Evolutionary conservation across 768 basidiomycete genomes (phyloP), one percentile per base, ranked within the genome.

Genomic region (Psilocybe cubensis): DNA sequence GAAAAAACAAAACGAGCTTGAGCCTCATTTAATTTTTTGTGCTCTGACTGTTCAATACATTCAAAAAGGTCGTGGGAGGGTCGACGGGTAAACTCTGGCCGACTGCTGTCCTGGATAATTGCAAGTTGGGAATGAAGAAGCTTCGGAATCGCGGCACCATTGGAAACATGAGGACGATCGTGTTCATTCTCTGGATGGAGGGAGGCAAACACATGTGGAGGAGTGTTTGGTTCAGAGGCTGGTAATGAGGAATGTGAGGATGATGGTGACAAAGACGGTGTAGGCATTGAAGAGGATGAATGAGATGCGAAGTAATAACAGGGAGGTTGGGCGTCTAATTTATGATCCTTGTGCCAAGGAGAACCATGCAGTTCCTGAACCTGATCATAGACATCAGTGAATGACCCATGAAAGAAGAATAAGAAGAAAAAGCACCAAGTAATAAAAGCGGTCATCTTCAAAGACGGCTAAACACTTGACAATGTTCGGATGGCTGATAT

Each of bases 21-120:
- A 45, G 74, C 76, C 72, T 96, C 94, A 11, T 85, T 82, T 44
- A 98, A 82, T 10, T 88, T 84, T 60, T 89, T 90, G 68, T 94
- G 79, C 62, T 84, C 83, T 18, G 87, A 87, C 66, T 92, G 89
- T 72, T 98, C 96, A 44, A 97, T 95, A 70, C 92, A 96, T 71
- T 98, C 96, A 65, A 97, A 98, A 42, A 98, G 78, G 71, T 98
- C 96, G 69, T 96, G 87, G 9, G 94, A 94, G 20, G 91, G 81
- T 33, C 94, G 84, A 28, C 91, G 84, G 21, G 84, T 78, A 67
- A 81, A 84, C 43, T 75, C 73, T 20, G 80, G 76, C 41, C 75
- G 78, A 28, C 54, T 20, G 20, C 67, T 66, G 24, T 57, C 24
- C 17, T 56, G 52, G 44, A 57, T 31, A 17, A 60, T 57, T 33